Conservation (phyloP, 495 filamentous ascomycete genomes). For the Neurospora sp. region DNA sequence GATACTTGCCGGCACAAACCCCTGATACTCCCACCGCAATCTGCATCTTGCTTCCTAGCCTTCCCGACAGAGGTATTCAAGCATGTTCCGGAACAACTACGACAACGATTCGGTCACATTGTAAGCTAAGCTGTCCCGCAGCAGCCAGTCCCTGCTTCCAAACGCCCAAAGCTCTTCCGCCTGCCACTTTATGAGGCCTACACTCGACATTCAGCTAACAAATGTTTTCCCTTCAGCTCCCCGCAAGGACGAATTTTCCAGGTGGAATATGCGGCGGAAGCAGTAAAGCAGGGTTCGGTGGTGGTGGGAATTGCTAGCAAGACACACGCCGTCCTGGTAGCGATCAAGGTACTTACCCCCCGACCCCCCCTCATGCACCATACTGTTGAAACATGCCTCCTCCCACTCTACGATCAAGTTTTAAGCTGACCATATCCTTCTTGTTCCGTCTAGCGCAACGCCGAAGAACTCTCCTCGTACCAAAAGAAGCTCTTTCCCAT, state of each 20-base stretch:
- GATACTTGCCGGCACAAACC: background rate
- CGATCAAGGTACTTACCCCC: conserved; percentile 69
- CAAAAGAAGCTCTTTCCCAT: conserved; percentile 98
- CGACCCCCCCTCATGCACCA: background rate
- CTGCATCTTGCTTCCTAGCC: background rate
- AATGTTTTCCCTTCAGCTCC: conserved; percentile 49
- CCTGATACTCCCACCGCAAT: background rate
- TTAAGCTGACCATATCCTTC: conserved; percentile 1
- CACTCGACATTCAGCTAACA: conserved; percentile 7
- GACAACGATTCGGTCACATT: conserved; percentile 99
- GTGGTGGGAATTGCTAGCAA: conserved; percentile 96
- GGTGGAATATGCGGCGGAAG: conserved; percentile 97
- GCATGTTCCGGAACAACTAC: conserved; percentile 99
- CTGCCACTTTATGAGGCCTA: background rate
- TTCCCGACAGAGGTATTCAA: background rate
- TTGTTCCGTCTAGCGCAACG: conserved; percentile 63
- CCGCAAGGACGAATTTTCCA: conserved; percentile 99
- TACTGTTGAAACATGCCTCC: background rate
- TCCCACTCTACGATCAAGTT: background rate
- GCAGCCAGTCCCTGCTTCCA: conserved; percentile 2
- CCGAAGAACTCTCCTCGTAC: conserved; percentile 98
- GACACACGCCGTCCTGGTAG: conserved; percentile 92
- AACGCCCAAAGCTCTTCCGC: background rate
- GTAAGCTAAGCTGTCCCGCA: conserved; percentile 41
- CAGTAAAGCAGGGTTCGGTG: conserved; percentile 97